Base-by-base conservation (phyloP, 345 rosid genomes). In the Sisymbrium altissimum region DNA sequence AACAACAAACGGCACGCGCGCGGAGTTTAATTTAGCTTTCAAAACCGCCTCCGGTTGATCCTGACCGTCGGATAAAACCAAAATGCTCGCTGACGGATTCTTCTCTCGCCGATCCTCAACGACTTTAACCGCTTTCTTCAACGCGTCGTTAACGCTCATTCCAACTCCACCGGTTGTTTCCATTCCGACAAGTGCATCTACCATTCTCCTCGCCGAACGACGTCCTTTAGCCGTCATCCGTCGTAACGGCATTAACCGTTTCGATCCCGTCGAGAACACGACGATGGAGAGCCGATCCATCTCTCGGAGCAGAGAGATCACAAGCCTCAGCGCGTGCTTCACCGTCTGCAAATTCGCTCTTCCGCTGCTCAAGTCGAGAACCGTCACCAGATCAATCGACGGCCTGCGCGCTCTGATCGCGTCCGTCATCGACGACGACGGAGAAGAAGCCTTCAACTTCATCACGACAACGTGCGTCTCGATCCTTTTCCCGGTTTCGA, bases 91-190 rank as follows among this genome's bases (percentile, higher is more conserved):
- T 11, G 83, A 52, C n/a, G 89, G 86, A 68, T 94, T 94, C 78
- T 36, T 84, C 80, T 85, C 88, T 13, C 96, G 82, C 40, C 98
- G 91, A 79, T 94, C 98, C 53, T 89, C 96, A 35, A 91, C 78
- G 56, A 94, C 93, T 60, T 91, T 91, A 40, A 85, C 91, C 21
- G 97, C 97, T 78, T 94, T 94, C 38, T 89, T 89, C 8, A 91
- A 75, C 45, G 97, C 98, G 78, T 91, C 97, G 73, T 66, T 85
- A 2, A 83, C 86, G 19, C 76, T 81, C 90, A 85, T 87, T 13
- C 89, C 86, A 18, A 77, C 79, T 3, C 90, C 90, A 3, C 50
- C 50, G 12, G 6, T 17, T 23, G 83, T 73, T 21, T 79, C 77
- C 5, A 79, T 84, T 17, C 68, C 72, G 49, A 13, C 67, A 21